Percentiles rank a stretch among this genome's conserved stretches.
Evolutionary conservation across 2,329 filamentous ascomycete genomes (phyloP).

Genomic region (Penicillium sp.): DNA sequence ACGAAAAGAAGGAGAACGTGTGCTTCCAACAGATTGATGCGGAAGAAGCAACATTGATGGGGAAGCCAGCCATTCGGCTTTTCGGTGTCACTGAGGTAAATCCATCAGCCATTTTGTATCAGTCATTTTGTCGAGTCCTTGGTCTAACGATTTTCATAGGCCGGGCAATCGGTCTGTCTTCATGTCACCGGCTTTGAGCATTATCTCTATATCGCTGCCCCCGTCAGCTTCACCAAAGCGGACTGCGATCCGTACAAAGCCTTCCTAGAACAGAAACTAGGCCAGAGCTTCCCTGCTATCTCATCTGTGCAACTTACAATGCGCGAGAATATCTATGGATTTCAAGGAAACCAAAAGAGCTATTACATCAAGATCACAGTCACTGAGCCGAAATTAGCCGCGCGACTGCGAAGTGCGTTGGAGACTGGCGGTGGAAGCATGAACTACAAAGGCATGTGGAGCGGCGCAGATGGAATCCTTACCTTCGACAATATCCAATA

Average conservation of each 20-base stretch:
- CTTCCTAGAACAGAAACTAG: constrained; percentile 75
- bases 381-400: constrained; percentile 80
- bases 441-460: constrained; percentile 93
- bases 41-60: constrained; percentile 79
- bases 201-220: constrained; percentile 90
- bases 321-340: constrained; percentile 88
- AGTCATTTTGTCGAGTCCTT: neutral
- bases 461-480: constrained; percentile 65
- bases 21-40: constrained; percentile 94
- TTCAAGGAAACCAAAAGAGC: constrained; percentile 86
- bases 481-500: constrained; percentile 98
- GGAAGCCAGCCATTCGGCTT: constrained; percentile 75
- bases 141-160: constrained; percentile 35
- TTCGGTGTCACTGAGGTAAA: constrained; percentile 82
- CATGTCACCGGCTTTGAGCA: constrained; percentile 96
- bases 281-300: constrained; percentile 69
- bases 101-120: constrained; percentile 14
- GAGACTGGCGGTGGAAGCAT: constrained; percentile 62
- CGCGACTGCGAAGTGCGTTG: constrained; percentile 68
- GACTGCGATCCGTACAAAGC: constrained; percentile 76
- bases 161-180: constrained; percentile 84
- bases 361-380: constrained; percentile 93
- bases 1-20: constrained; percentile 64
- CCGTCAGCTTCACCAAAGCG: constrained; percentile 70
- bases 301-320: constrained; percentile 76